These are phyloP conservation scores for Didymella arachidicola DNA, from an alignment of 2,329 filamentous ascomycete species.

Conservation along the genomic window DNA sequence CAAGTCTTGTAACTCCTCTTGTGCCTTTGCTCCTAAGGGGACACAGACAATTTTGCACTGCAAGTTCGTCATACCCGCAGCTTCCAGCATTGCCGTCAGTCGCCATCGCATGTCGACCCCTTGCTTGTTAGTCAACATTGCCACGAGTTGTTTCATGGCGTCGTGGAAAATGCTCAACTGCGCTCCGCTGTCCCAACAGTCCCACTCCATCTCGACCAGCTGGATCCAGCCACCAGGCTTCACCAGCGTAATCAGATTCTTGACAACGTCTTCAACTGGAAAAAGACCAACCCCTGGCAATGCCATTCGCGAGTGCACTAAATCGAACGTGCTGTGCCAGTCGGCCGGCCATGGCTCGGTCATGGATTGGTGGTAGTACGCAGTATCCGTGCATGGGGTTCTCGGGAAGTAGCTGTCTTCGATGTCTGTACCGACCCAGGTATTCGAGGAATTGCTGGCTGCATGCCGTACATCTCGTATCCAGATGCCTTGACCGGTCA, in stretches of 20 bases:
- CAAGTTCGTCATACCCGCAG: constrained; percentile 20
- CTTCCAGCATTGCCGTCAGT: constrained; percentile 19
- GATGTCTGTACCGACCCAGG: constrained; percentile 23
- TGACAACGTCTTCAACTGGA: constrained; percentile 20
- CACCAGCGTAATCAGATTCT: constrained; percentile 18
- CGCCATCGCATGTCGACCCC: constrained; percentile 22
- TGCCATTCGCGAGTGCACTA: constrained; percentile 28
- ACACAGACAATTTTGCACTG: constrained; percentile 19
- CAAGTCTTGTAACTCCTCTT: constrained; percentile 13
- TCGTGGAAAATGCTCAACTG: constrained; percentile 10
- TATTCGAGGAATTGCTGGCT: constrained; percentile 5
- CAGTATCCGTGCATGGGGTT: constrained; percentile 11
- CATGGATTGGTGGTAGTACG: constrained; percentile 23
- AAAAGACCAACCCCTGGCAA: constrained; percentile 20
- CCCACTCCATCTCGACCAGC: constrained; percentile 24
- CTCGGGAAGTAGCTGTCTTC: constrained; percentile 20
- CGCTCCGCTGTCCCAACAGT: constrained; percentile 19
- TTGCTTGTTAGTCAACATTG: constrained; percentile 22
- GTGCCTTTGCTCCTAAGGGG: constrained; percentile 15
- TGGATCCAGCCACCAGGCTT: constrained; percentile 29
- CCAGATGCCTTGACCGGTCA: neutral
- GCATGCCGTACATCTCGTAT: constrained; percentile 5
- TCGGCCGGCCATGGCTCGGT: constrained; percentile 22
- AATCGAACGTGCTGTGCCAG: constrained; percentile 23
- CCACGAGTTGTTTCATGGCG: constrained; percentile 22